Conservation (phyloP, 371 early-diverging fungal genomes). For the Coemansia sp. region DNA sequence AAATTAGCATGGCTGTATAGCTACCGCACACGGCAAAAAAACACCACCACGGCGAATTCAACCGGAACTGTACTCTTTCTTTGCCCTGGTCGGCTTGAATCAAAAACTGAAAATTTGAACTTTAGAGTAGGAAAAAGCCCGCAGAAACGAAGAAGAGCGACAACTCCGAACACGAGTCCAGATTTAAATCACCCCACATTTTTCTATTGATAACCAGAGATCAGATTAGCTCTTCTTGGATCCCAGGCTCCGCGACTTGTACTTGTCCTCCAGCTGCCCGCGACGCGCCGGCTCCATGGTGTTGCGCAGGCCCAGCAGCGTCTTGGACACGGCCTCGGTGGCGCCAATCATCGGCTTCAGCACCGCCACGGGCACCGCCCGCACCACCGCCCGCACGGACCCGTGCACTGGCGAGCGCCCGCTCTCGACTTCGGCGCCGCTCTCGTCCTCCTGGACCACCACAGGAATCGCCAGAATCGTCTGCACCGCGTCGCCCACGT, state of each 20-base stretch:
- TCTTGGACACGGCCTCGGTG: constrained; percentile 89
- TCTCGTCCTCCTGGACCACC: constrained; percentile 65
- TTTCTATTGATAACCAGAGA: constrained; percentile 1
- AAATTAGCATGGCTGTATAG: no score
- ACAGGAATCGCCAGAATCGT: constrained; percentile 90
- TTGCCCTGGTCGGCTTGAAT: neutral
- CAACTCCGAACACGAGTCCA: neutral
- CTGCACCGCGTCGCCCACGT: constrained; percentile 76
- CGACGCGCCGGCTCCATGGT: constrained; percentile 81
- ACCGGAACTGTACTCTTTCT: neutral
- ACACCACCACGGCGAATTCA: no score
- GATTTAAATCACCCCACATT: neutral
- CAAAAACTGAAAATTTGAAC: neutral
- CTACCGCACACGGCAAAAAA: no score
- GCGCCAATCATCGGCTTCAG: constrained; percentile 95
- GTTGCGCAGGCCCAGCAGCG: constrained; percentile 87
- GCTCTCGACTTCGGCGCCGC: constrained; percentile 9
- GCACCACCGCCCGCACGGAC: constrained; percentile 73
- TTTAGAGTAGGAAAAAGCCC: neutral
- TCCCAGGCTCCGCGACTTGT: constrained; percentile 39
- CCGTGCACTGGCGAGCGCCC: constrained; percentile 52
- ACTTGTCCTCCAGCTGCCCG: constrained; percentile 75
- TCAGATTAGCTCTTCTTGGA: constrained; percentile 35
- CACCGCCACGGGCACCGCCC: constrained; percentile 93
- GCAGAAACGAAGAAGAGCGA: neutral